A percentile compares a stretch with the other conserved stretches of the same genome.
phyloP scores from a whole-genome alignment of 2,329 filamentous ascomycete genomes.

The Xylaria digitata region DNA sequence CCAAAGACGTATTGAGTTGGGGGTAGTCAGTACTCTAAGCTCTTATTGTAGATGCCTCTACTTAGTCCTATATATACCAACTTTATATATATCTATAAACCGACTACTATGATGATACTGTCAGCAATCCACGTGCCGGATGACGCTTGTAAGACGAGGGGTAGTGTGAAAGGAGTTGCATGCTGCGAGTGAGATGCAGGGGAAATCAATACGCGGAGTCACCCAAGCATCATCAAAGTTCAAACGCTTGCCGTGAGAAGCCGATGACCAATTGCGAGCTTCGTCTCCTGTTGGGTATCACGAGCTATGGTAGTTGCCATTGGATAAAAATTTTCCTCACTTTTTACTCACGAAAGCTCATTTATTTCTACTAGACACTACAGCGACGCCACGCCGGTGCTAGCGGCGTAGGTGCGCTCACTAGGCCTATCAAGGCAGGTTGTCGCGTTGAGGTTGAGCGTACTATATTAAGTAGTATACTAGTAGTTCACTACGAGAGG shows the following conservation, averaged over 20 bases:
- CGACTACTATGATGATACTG: background rate
- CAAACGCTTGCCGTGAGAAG: constrained; percentile 9
- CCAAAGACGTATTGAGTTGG: background rate
- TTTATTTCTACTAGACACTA: background rate
- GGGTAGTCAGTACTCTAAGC: constrained; percentile 18
- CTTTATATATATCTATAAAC: background rate
- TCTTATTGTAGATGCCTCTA: constrained; percentile 11
- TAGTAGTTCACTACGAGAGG: background rate
- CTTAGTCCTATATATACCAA: background rate
- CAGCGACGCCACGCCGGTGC: constrained; percentile 1
- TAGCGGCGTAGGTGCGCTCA: background rate
- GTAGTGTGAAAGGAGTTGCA: constrained; percentile 1
- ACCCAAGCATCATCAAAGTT: constrained; percentile 7
- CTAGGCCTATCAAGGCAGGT: constrained; percentile 31
- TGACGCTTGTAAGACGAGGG: no score
- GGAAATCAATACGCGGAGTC: constrained; percentile 10
- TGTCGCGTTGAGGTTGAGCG: constrained; percentile 2
- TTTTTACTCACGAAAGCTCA: background rate
- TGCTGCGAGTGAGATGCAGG: constrained; percentile 20
- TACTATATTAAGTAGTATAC: background rate
- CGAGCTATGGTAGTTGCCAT: background rate
- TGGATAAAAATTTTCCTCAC: constrained; percentile 3
- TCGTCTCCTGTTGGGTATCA: background rate
- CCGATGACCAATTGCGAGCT: constrained; percentile 2
- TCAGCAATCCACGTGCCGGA: constrained; percentile 8